Percentiles rank a stretch among this genome's conserved stretches.
These are phyloP conservation scores for Mycosarcoma maydis DNA, from an alignment of 1,284 basidiomycete genomes.

Conservation along the genomic window DNA sequence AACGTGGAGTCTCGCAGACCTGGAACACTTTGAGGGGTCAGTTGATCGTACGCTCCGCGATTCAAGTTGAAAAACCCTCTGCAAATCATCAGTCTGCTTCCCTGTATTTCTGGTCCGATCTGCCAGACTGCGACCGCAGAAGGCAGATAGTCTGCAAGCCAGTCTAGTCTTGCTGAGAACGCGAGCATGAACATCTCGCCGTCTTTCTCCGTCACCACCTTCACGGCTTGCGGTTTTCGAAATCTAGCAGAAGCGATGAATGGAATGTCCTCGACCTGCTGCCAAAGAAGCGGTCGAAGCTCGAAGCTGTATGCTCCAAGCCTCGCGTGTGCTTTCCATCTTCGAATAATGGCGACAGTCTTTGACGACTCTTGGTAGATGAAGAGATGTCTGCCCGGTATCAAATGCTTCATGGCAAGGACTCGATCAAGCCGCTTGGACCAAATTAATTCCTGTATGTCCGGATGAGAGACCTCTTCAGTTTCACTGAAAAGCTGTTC, in stretches of 20 bases:
- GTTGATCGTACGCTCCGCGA: neutral
- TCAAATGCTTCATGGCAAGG: neutral
- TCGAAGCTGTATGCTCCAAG: neutral
- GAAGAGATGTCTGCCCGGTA: neutral
- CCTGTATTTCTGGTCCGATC: neutral
- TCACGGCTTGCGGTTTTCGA: neutral
- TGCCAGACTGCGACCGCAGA: neutral
- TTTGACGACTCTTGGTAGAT: neutral
- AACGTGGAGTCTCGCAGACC: neutral
- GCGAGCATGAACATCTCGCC: slow-evolving; percentile 2
- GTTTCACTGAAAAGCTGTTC: neutral
- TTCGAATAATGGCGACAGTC: neutral
- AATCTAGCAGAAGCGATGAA: neutral
- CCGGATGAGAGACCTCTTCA: neutral
- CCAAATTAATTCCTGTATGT: neutral
- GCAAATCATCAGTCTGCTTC: slow-evolving; percentile 3
- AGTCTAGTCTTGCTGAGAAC: neutral
- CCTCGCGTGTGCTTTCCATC: neutral
- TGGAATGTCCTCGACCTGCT: neutral
- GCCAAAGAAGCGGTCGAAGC: neutral
- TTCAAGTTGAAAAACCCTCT: slow-evolving; percentile 1
- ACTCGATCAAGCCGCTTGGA: neutral
- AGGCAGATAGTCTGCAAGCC: too few relatives aligned
- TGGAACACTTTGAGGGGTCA: neutral
- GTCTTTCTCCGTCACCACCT: neutral